phyloP scores from a whole-genome alignment of 2,329 filamentous ascomycete genomes.

The Didymella pinodella region DNA sequence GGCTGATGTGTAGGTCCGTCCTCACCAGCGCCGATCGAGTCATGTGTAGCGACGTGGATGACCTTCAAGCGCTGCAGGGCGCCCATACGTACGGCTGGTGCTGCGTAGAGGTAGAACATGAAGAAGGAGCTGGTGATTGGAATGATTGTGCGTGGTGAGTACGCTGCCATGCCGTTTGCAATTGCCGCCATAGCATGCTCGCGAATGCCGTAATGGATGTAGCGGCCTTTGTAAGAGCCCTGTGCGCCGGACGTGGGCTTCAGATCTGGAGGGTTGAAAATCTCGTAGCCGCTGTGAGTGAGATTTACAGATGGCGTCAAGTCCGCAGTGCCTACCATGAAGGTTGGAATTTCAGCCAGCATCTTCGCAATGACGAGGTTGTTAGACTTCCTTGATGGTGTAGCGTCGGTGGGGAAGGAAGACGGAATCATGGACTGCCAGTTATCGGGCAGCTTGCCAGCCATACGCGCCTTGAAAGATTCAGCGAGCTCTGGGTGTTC shows the following conservation, averaged over 20 bases:
- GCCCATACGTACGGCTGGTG: slow-evolving; percentile 67
- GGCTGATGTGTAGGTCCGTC: slow-evolving; percentile 71
- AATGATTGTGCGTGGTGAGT: slow-evolving; percentile 56
- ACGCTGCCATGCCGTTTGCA: slow-evolving; percentile 65
- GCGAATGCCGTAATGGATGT: slow-evolving; percentile 54
- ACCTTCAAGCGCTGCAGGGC: slow-evolving; percentile 63
- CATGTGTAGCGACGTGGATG: slow-evolving; percentile 69
- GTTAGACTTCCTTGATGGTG: slow-evolving; percentile 60
- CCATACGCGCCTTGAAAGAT: slow-evolving; percentile 59
- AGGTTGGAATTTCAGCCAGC: slow-evolving; percentile 84
- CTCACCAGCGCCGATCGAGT: slow-evolving; percentile 62
- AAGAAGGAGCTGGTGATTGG: slow-evolving; percentile 68
- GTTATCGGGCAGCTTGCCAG: slow-evolving; percentile 58
- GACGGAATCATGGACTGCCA: slow-evolving; percentile 61
- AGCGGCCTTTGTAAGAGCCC: slow-evolving; percentile 63
- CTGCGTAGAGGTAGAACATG: slow-evolving; percentile 69
- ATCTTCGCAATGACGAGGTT: slow-evolving; percentile 61
- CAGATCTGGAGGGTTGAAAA: slow-evolving; percentile 56
- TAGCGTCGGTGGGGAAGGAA: slow-evolving; percentile 57
- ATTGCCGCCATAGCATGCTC: slow-evolving; percentile 50
- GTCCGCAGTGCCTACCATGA: slow-evolving; percentile 77
- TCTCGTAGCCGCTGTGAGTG: slow-evolving; percentile 59
- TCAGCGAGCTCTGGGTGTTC: slow-evolving; percentile 58
- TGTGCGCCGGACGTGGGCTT: slow-evolving; percentile 56
- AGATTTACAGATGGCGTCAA: slow-evolving; percentile 61